These are phyloP conservation scores for Epichloe glyceriae DNA, from an alignment of 2,329 filamentous ascomycete genomes.

Conservation along the genomic window DNA sequence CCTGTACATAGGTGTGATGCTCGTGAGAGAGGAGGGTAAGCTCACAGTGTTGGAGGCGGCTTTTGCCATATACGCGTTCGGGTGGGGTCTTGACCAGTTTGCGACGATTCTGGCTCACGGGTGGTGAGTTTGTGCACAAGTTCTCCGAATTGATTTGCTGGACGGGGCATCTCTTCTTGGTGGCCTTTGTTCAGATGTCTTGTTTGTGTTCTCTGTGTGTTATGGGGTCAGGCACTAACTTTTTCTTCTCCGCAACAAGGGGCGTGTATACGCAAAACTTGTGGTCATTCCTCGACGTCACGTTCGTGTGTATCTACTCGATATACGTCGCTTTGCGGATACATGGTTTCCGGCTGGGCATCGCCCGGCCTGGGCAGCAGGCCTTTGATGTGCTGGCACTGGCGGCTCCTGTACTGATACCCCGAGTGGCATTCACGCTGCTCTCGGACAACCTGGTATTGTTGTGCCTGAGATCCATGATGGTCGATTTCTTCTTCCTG, in stretches of 20 bases:
- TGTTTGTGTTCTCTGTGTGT: not conserved
- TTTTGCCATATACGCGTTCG: constrained; percentile 62
- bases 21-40: constrained; percentile 43
- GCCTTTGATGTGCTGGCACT: constrained; percentile 69
- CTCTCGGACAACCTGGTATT: constrained; percentile 78
- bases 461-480: constrained; percentile 69
- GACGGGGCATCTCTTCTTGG: not conserved
- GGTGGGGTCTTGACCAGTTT: constrained; percentile 69
- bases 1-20: constrained; percentile 63
- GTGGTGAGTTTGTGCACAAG: constrained; percentile 28
- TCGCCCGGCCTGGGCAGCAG: constrained; percentile 42
- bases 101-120: constrained; percentile 65
- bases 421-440: constrained; percentile 68
- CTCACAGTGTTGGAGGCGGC: constrained; percentile 47
- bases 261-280: constrained; percentile 77
- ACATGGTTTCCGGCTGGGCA: constrained; percentile 42
- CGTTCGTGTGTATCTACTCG: constrained; percentile 60
- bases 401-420: constrained; percentile 64
- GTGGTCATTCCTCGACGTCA: constrained; percentile 77
- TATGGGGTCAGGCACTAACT: not conserved
- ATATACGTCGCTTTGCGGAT: constrained; percentile 56
- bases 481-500: constrained; percentile 70
- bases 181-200: no score
- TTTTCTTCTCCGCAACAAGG: constrained; percentile 26
- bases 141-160: not conserved